Conservation (phyloP, 2,329 filamentous ascomycete genomes). For the Aspergillaceae sp. region DNA sequence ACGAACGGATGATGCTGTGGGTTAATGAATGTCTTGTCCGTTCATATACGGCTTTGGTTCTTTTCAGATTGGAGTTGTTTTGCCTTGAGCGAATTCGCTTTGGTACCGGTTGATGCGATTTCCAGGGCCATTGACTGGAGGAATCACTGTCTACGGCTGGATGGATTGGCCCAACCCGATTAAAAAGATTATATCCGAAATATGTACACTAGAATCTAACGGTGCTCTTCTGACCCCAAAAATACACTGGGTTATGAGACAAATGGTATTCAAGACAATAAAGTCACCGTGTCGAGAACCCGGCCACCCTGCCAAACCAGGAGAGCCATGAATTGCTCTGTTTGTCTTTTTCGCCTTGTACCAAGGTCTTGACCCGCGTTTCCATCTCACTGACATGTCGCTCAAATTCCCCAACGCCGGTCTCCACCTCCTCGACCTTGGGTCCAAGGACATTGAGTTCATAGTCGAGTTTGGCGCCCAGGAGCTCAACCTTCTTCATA, state of each 20-base stretch:
- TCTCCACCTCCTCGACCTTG: constrained; percentile 79
- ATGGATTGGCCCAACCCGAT: background rate
- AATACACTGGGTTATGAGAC: constrained; percentile 11
- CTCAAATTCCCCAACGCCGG: constrained; percentile 71
- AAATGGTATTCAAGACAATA: background rate
- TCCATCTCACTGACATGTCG: constrained; percentile 66
- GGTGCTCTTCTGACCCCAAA: background rate
- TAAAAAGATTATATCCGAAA: constrained; percentile 2
- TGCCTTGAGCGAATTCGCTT: too few species aligned
- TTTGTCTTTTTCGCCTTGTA: constrained; percentile 54
- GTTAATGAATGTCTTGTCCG: background rate
- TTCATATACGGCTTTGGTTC: background rate
- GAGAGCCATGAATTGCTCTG: constrained; percentile 55
- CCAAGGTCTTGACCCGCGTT: constrained; percentile 53
- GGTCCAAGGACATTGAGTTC: constrained; percentile 73
- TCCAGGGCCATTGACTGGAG: background rate
- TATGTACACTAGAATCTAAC: constrained; percentile 14
- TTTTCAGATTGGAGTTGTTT: too few species aligned
- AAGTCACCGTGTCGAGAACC: constrained; percentile 13
- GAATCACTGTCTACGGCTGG: background rate
- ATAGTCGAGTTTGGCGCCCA: constrained; percentile 83
- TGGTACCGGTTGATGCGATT: background rate
- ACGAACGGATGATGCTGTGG: background rate
- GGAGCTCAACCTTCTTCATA: constrained; percentile 68
- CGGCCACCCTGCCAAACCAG: constrained; percentile 36